These are phyloP conservation scores for Amphibolis antarctica DNA, from an alignment of 106 monocot genomes.

Conservation along the genomic window DNA sequence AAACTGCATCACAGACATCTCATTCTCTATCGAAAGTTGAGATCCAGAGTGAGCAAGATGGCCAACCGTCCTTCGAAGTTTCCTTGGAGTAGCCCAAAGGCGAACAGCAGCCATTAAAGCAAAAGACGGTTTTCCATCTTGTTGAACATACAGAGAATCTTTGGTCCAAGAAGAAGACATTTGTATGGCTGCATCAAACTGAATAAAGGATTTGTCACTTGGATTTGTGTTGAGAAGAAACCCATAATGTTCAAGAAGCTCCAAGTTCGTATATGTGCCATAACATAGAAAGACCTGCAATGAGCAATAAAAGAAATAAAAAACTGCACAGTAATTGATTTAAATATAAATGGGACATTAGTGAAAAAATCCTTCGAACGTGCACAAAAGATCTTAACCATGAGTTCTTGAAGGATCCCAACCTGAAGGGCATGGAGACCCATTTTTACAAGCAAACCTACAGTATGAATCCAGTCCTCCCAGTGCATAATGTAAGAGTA, in stretches of 20 bases:
- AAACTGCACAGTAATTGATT: background rate
- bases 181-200: conserved; percentile 25
- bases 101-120: conserved; percentile 57
- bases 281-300: conserved; percentile 86
- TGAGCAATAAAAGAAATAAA: background rate
- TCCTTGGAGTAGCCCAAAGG: conserved; percentile 49
- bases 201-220: conserved; percentile 64
- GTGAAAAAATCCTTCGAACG: no score
- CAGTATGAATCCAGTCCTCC: no score
- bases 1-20: conserved; percentile 53
- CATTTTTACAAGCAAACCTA: no score
- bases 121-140: conserved; percentile 78
- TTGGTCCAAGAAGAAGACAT: conserved; percentile 39
- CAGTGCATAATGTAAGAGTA: no score
- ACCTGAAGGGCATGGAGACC: no score
- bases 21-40: conserved; percentile 56
- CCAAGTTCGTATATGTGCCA: conserved; percentile 85
- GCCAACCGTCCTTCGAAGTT: conserved; percentile 32
- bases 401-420: no score
- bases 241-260: conserved; percentile 94
- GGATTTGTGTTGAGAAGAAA: conserved; percentile 68
- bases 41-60: conserved; percentile 42
- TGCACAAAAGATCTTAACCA: no score
- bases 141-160: conserved; percentile 74
- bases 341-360: background rate